Percentiles rank a stretch among this genome's conserved stretches.
Conservation (phyloP, 116 monocot species). For the Dioscorea cayenensis region DNA sequence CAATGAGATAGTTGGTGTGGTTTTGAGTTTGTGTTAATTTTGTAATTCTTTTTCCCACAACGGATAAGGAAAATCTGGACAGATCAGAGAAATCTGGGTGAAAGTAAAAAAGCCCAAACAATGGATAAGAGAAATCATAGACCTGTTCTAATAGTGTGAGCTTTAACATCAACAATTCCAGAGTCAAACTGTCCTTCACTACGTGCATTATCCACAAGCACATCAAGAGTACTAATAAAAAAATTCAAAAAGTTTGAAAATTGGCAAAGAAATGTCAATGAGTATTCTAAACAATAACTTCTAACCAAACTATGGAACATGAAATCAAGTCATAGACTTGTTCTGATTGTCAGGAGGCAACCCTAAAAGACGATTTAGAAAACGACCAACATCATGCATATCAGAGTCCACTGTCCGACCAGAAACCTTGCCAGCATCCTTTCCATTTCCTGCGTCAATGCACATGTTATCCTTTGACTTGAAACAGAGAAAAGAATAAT, state of each 20-base stretch:
- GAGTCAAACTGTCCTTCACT: slow-evolving; percentile 91
- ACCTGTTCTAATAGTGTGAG: slow-evolving; percentile 61
- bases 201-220: slow-evolving; percentile 74
- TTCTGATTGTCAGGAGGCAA: slow-evolving; percentile 90
- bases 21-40: too few species aligned
- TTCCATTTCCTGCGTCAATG: slow-evolving; percentile 62
- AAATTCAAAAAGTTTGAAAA: slow-evolving; percentile 83
- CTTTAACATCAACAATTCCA: slow-evolving; percentile 94
- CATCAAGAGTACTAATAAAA: slow-evolving; percentile 76
- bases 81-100: too few species aligned
- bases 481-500: background rate
- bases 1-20: too few species aligned
- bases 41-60: too few species aligned
- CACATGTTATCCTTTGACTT: background rate
- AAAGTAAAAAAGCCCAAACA: too few species aligned
- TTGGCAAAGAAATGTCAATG: slow-evolving; percentile 1
- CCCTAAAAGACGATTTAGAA: slow-evolving; percentile 89
- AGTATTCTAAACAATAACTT: slow-evolving; percentile 1
- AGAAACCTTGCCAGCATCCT: slow-evolving; percentile 56
- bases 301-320: background rate
- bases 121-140: too few species aligned
- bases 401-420: slow-evolving; percentile 93
- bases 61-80: too few species aligned
- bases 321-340: slow-evolving; percentile 31
- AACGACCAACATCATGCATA: slow-evolving; percentile 95